Evolutionary conservation across 345 rosid species (phyloP), one percentile per base, ranked within the genome.

Genomic region (Salix udensis): DNA sequence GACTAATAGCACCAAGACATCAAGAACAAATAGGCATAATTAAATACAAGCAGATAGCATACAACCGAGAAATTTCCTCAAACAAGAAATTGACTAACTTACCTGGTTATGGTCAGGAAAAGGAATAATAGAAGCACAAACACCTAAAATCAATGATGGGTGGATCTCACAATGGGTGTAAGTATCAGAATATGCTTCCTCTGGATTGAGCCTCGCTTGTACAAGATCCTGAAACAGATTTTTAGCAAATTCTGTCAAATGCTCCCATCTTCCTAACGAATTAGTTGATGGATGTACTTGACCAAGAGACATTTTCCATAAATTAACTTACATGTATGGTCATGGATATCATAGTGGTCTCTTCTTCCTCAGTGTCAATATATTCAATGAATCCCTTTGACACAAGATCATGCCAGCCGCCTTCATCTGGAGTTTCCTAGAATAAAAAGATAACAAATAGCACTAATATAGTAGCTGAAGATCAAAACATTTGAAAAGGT

Each of bases 41-140:
- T 14, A 2, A 67, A 79, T 18, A 46, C 18, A 64, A 58, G 8
- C 30, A 44, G 58, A 40, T n/a, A 65, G 0, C 28, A 21, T 44
- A 42, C 16, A 15, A 62, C 62, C 53, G 46, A 37, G 21, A 71
- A 75, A 28, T 70, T 61, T 21, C 73, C 76, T 31, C 6, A 58
- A 68, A 74, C 44, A 52, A 24, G 67, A 80, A 23, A 46, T 46
- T 14, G 18, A 46, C 50, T n/a, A 77, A 78, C 69, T 68, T 80
- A 88, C 99, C 96, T 96, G 99, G 86, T 96, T 96, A 76, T 96
- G 99, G 80, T 96, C 99, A 40, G 99, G 99, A 84, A 96, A 96
- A 39, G 99, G 99, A 85, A 96, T 96, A 74, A 96, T 96, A 67
- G 99, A 96, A 76, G 99, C 98, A 77, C 99, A 96, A 65, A 93